These are phyloP conservation scores for Suillus spraguei DNA, from an alignment of 768 basidiomycete genomes.

Conservation along the genomic window DNA sequence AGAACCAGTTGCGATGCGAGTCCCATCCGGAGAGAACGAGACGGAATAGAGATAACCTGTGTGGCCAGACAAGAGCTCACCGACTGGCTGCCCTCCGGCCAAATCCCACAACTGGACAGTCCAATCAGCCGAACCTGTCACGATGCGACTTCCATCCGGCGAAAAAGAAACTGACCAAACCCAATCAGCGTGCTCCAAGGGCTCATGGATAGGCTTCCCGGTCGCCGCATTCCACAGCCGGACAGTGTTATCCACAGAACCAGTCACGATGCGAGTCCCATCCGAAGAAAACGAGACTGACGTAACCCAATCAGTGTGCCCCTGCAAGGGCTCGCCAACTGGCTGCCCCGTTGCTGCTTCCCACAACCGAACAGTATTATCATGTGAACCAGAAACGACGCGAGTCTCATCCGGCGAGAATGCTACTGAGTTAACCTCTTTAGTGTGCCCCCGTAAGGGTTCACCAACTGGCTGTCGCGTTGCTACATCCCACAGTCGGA, in stretches of 20 bases:
- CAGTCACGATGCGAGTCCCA: not conserved
- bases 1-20: too few species aligned
- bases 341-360: not conserved
- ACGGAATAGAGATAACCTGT: too few species aligned
- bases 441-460: not conserved
- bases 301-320: fast-evolving
- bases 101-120: too few species aligned
- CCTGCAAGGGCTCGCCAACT: not conserved
- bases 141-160: too few species aligned
- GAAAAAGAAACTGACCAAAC: not conserved
- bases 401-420: too few species aligned
- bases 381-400: not conserved
- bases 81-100: too few species aligned
- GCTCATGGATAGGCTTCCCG: not conserved
- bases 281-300: not conserved
- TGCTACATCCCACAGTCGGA: not conserved
- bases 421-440: fast-evolving
- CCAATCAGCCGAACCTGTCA: too few species aligned
- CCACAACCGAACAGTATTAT: not conserved
- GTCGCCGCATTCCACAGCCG: not conserved
- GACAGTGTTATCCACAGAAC: fast-evolving
- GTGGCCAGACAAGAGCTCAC: too few species aligned
- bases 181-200: not conserved
- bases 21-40: too few species aligned
- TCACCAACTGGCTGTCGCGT: not conserved